Base-by-base conservation (phyloP, 2,329 filamentous ascomycete species). In the Pseudocercospora eumusae region DNA sequence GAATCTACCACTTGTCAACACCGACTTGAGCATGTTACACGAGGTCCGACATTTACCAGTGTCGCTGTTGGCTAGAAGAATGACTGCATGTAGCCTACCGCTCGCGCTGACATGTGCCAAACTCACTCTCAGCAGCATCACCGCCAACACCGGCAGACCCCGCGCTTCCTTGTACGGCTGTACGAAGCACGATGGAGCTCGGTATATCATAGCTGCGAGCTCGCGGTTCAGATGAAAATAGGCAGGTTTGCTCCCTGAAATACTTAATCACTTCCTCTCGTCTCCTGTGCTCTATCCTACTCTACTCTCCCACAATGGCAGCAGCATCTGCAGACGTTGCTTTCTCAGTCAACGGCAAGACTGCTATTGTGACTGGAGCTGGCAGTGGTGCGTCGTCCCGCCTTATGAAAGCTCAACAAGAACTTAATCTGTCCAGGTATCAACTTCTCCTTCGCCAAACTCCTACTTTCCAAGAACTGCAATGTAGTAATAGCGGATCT, bases 401-500 rank as follows among this genome's bases (percentile, higher is more conserved):
- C 1, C 13, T 4, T 15, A 21, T 33, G 5, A 33, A n/a, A 18
- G 50, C 20, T 15, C 8, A 13, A 13, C 21, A n/a, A 25, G 7
- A 56, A 42, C 53, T 45, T 28, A 40, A 13, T 9, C 4, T 15
- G 13, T 0, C n/a, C 63, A 82, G 80, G 80, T 15, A 82, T 82
- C 66, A 80, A 79, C 66, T 75, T 76, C 64, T 75, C 68, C 65
- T 82, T 83, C 66, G 76, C 80, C 11, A 68, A 73, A 18, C 70
- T 81, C 1, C 77, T 83, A 13, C 76, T 82, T 20, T 71, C 74
- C 0, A 69, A 70, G 10, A 76, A 77, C 62, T 82, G 80, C 74
- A 81, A 78, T 60, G 80, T 82, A 49, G 70, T 83, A 44, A 72
- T 83, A 53, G 80, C 79, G 18, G 81, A 83, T 63, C 71, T 83